Conservation (phyloP, 257 asterid genomes). For the Parsonsia alboflavescens region DNA sequence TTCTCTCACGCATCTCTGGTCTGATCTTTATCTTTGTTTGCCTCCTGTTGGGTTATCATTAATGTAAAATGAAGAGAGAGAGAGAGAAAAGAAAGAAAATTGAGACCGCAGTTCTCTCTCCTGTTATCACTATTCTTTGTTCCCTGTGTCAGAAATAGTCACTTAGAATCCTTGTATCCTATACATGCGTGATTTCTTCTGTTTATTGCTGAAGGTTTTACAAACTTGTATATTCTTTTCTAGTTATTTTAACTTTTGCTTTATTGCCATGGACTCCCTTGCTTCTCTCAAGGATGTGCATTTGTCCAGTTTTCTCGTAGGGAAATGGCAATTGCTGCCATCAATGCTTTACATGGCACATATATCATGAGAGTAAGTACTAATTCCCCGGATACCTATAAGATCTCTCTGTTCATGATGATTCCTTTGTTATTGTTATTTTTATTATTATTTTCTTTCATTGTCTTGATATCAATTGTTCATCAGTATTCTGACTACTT, state of each 20-base stretch:
- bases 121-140: background rate
- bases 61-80: background rate
- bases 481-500: constrained; percentile 11
- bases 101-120: background rate
- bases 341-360: constrained; percentile 69
- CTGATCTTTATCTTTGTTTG: background rate
- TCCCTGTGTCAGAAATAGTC: background rate
- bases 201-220: background rate
- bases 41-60: background rate
- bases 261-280: constrained; percentile 24
- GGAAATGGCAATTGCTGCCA: constrained; percentile 92
- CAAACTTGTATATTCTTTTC: background rate
- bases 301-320: constrained; percentile 64
- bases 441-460: constrained; percentile 8
- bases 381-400: background rate
- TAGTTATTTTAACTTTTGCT: constrained; percentile 11
- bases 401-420: background rate
- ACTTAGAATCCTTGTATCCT: background rate
- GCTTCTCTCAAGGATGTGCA: constrained; percentile 65
- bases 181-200: background rate
- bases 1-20: background rate
- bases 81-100: background rate
- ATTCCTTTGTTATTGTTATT: background rate
- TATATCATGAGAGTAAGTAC: constrained; percentile 60
- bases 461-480: background rate